phyloP scores from a whole-genome alignment of 192 early-diverging fungal species.

The Funneliformis geosporum region DNA sequence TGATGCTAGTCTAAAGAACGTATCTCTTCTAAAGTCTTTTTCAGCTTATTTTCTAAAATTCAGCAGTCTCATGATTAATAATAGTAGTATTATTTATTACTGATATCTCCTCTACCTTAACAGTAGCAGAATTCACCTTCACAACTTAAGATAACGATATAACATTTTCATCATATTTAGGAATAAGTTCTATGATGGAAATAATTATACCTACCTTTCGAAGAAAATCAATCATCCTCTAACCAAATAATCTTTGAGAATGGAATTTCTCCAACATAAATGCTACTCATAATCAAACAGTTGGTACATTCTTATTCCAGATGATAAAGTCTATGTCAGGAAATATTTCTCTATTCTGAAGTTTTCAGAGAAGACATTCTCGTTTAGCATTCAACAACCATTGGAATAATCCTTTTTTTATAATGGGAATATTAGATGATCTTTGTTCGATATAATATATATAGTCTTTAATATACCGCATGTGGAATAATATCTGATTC shows the following conservation, averaged over 20 bases:
- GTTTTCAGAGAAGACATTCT: slow-evolving; percentile 5
- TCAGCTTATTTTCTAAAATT: too few relatives aligned
- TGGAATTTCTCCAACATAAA: background rate
- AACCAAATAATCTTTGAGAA: background rate
- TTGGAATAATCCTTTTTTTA: background rate
- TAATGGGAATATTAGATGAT: too few relatives aligned
- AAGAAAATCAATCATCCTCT: background rate
- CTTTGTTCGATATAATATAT: too few relatives aligned
- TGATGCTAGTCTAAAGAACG: too few relatives aligned
- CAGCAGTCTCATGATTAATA: too few relatives aligned
- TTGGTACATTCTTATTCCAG: too few relatives aligned
- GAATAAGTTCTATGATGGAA: background rate
- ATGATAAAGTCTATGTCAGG: background rate
- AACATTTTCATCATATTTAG: background rate
- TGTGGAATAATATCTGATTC: too few relatives aligned
- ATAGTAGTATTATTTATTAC: too few relatives aligned
- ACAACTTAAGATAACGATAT: background rate
- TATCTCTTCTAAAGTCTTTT: too few relatives aligned
- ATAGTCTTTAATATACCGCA: too few relatives aligned
- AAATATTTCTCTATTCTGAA: slow-evolving; percentile 10
- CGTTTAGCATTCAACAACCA: slow-evolving; percentile 20
- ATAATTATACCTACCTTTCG: background rate
- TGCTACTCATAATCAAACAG: too few relatives aligned
- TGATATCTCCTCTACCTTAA: background rate
- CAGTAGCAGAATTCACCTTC: background rate